Base-by-base conservation (phyloP, 441 rosid genomes). In the Arabidopsis lyrata region DNA sequence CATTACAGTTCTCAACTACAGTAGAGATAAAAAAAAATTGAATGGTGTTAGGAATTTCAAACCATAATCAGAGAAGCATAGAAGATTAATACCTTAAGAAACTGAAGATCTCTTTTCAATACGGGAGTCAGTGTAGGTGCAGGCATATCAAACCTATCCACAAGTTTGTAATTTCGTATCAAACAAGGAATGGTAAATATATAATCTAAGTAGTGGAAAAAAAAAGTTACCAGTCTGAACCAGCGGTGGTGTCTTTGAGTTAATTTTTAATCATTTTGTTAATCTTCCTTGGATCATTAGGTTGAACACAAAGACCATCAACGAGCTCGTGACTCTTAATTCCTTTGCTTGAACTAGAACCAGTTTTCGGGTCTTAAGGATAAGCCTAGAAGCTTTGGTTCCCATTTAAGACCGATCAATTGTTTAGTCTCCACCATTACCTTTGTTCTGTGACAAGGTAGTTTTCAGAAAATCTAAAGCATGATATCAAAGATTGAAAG, bases 81-180 rank as follows among this genome's bases (percentile, higher is more conserved):
- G 39, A 52, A 52, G 9, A 10, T 22, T 49, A n/a, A n/a, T n/a
- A 92, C 96, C 98, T 93, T 95, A 20, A 95, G 89, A 27, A 92
- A 60, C 78, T 95, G 92, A 63, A 95, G 88, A 82, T 95, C 97
- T 62, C 80, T 92, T 79, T 89, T 92, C 85, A 95, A 76, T 79
- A 92, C 98, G 0, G 92, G 92, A 13, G 99, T 95, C 53, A 95
- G 66, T 31, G 90, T 90, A 1, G 91, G 90, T 16, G 98, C 96
- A 9, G 97, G 88, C 99, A 93, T 91, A 78, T 90, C 91, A 80
- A 91, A 92, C 99, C 93, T 93, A 73, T 11, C 63, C 42, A 74
- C 10, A 24, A 72, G 8, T 14, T 31, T 6, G 16, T 35, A 58
- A 52, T 15, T 45, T 14, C 0, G 12, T 36, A 31, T 70, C 3